Percentiles rank a stretch among this genome's conserved stretches.
phyloP scores from a whole-genome alignment of 768 basidiomycete genomes.

The Boletus rubropictus region DNA sequence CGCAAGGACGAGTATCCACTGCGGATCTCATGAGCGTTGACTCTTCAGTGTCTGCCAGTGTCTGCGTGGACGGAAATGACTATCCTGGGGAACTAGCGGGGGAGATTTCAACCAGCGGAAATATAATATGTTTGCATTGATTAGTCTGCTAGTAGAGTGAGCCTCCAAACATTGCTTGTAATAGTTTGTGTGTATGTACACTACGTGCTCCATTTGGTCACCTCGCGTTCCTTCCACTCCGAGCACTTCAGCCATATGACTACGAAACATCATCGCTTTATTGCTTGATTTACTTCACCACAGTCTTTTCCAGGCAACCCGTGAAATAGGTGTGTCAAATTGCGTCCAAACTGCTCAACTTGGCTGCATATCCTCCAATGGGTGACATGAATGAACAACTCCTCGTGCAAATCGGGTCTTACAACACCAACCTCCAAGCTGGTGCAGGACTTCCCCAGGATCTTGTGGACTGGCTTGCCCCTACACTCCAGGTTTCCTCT shows the following conservation, averaged over 20 bases:
- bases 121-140: too few species aligned
- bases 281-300: not conserved
- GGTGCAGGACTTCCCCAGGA: conserved; percentile 71
- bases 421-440: conserved; percentile 88
- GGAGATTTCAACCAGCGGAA: too few species aligned
- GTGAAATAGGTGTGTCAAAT: not conserved
- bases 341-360: not conserved
- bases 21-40: too few species aligned
- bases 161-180: too few species aligned
- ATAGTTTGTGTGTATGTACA: too few species aligned
- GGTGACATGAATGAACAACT: conserved; percentile 28
- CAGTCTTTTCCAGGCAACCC: not conserved
- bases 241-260: not conserved
- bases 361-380: conserved; percentile 4
- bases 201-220: too few species aligned
- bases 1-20: too few species aligned
- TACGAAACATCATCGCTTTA: not conserved
- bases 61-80: too few species aligned
- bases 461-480: conserved; percentile 87
- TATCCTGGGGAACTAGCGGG: too few species aligned
- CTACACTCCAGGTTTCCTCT: conserved; percentile 69
- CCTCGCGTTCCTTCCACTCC: too few species aligned
- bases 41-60: too few species aligned
- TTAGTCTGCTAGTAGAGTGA: too few species aligned
- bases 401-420: conserved; percentile 78